A percentile compares a stretch with the other conserved stretches of the same genome.
phyloP scores from a whole-genome alignment of 768 basidiomycete genomes.

The Psilocybe cubensis region DNA sequence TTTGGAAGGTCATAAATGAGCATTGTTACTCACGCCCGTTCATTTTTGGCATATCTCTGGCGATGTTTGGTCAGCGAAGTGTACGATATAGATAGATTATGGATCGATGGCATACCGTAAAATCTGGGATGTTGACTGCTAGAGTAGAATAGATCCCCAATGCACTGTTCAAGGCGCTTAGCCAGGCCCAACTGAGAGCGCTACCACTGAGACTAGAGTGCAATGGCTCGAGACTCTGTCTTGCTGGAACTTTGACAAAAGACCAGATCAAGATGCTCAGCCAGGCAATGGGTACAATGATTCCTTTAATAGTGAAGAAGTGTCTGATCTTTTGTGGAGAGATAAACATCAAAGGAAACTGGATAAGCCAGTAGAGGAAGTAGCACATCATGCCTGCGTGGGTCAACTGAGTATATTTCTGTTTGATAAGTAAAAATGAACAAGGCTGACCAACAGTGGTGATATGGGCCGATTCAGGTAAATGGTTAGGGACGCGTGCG shows the following conservation, averaged over 20 bases:
- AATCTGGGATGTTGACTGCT: slow-evolving; percentile 85
- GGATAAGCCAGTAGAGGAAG: slow-evolving; percentile 77
- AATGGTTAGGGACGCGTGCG: slow-evolving; percentile 63
- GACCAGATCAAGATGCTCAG: slow-evolving; percentile 82
- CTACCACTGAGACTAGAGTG: slow-evolving; percentile 56
- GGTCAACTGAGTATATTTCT: background rate
- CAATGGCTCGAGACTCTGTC: slow-evolving; percentile 58
- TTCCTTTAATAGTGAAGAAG: slow-evolving; percentile 72
- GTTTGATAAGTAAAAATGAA: background rate
- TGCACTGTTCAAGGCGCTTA: slow-evolving; percentile 75
- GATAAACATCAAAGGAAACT: slow-evolving; percentile 75
- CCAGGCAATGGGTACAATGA: slow-evolving; percentile 67
- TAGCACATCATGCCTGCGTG: slow-evolving; percentile 70
- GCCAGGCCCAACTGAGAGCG: slow-evolving; percentile 75
- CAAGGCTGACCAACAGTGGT: slow-evolving; percentile 57
- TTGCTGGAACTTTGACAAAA: slow-evolving; percentile 65
- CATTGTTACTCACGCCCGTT: slow-evolving; percentile 51
- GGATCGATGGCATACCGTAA: slow-evolving; percentile 47
- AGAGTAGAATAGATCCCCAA: slow-evolving; percentile 76
- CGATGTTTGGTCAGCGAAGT: background rate
- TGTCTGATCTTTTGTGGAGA: slow-evolving; percentile 79
- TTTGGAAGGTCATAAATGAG: slow-evolving; percentile 1
- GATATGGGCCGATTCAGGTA: slow-evolving; percentile 60
- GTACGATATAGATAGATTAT: background rate
- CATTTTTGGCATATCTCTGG: slow-evolving; percentile 74